Percentiles rank a stretch among this genome's conserved stretches.
These are phyloP conservation scores for Lactuca saligna DNA, from an alignment of 129 eudicot genomes.

Conservation along the genomic window DNA sequence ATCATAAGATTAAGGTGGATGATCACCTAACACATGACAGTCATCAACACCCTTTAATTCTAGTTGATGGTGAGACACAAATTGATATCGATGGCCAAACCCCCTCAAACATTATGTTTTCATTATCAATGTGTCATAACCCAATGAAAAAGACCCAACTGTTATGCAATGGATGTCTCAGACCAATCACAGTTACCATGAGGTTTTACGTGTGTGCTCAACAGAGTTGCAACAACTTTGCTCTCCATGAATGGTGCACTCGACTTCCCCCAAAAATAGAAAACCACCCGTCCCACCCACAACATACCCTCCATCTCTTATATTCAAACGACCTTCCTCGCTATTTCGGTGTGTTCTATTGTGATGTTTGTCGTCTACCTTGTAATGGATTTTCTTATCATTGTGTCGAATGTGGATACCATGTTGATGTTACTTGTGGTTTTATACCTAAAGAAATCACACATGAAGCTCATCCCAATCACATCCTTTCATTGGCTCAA, in stretches of 20 bases:
- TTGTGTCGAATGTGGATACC: background rate
- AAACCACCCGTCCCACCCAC: background rate
- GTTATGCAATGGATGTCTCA: slow-evolving; percentile 16
- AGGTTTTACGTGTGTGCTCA: slow-evolving; percentile 13
- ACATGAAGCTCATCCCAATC: slow-evolving; percentile 23
- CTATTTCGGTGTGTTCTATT: background rate
- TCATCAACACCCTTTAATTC: slow-evolving; percentile 23
- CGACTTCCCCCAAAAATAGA: background rate
- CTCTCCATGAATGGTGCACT: slow-evolving; percentile 13
- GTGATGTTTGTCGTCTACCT: background rate
- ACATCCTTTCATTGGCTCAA: background rate
- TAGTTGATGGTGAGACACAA: background rate
- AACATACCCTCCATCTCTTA: slow-evolving; percentile 1
- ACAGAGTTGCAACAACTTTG: background rate
- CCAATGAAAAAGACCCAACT: background rate
- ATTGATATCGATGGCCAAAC: background rate
- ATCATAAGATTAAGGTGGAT: too few relatives aligned
- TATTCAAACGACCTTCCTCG: background rate
- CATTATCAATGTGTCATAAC: background rate
- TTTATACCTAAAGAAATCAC: background rate
- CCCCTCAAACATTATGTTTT: background rate
- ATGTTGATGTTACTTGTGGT: slow-evolving; percentile 13
- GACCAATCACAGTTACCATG: background rate
- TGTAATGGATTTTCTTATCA: slow-evolving; percentile 11
- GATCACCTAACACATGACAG: background rate